phyloP scores from a whole-genome alignment of 805 yeast species.

The Pichia nanzhaoensis region DNA sequence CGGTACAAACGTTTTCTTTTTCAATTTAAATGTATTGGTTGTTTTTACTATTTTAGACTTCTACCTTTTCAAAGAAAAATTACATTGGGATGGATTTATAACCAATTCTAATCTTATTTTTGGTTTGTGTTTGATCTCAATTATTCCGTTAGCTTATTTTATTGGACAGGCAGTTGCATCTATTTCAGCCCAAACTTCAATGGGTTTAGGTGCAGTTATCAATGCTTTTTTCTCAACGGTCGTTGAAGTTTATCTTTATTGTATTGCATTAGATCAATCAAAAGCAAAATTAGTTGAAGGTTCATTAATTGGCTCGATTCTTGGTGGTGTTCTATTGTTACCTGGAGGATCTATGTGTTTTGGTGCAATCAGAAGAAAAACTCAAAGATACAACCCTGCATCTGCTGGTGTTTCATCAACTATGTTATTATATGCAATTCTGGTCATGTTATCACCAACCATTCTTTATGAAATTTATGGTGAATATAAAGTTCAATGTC shows the following conservation, averaged over 20 bases:
- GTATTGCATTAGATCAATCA: constrained; percentile 80
- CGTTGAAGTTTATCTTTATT: constrained; percentile 86
- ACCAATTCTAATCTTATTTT: constrained; percentile 66
- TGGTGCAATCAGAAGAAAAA: constrained; percentile 87
- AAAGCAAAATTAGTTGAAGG: constrained; percentile 94
- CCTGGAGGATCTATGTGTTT: constrained; percentile 98
- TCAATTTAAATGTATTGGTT: constrained; percentile 76
- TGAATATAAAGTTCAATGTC: constrained; percentile 69
- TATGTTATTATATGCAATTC: constrained; percentile 83
- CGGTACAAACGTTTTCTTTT: constrained; percentile 89
- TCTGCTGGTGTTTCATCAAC: constrained; percentile 97
- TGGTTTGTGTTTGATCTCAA: constrained; percentile 69
- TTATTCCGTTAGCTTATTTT: constrained; percentile 90
- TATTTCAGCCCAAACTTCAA: constrained; percentile 94
- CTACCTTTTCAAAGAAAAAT: constrained; percentile 48
- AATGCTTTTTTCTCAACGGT: constrained; percentile 96
- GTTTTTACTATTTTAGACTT: constrained; percentile 77
- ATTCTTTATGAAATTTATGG: constrained; percentile 87
- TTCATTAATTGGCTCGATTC: constrained; percentile 84
- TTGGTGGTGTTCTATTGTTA: constrained; percentile 84
- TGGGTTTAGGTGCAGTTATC: constrained; percentile 98
- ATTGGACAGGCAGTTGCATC: constrained; percentile 99
- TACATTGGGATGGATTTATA: constrained; percentile 34
- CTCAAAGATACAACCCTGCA: constrained; percentile 92
- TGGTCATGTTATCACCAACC: constrained; percentile 90